These are phyloP conservation scores for Pythium vanterpoolii DNA, from an alignment of 352 stramenopile species.

Conservation along the genomic window DNA sequence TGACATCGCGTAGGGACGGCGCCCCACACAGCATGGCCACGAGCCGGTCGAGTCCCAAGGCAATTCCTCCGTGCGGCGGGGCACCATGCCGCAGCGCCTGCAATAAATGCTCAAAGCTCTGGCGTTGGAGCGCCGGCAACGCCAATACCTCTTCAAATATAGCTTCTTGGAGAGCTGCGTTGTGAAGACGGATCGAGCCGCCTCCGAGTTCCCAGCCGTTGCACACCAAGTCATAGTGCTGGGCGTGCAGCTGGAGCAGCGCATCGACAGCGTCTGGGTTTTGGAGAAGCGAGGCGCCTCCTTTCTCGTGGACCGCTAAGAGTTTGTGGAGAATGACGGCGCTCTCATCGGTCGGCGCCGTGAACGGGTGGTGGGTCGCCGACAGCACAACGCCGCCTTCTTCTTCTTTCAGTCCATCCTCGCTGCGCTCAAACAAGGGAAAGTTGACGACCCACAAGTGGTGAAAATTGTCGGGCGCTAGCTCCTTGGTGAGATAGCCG, in stretches of 20 bases:
- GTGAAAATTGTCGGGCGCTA: slow-evolving; percentile 68
- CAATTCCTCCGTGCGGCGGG: slow-evolving; percentile 83
- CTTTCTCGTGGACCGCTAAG: slow-evolving; percentile 17
- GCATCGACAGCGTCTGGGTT: slow-evolving; percentile 49
- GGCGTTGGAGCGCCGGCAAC: slow-evolving; percentile 54
- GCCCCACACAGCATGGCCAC: slow-evolving; percentile 80
- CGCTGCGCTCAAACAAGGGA: slow-evolving; percentile 81
- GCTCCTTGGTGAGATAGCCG: slow-evolving; percentile 54
- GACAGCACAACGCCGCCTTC: slow-evolving; percentile 44
- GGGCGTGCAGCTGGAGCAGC: slow-evolving; percentile 57
- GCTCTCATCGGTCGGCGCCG: slow-evolving; percentile 53
- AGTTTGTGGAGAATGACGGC: slow-evolving; percentile 43
- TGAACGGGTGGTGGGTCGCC: slow-evolving; percentile 87
- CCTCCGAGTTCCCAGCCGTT: slow-evolving; percentile 87
- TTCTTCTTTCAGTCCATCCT: slow-evolving; percentile 37
- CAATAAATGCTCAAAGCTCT: slow-evolving; percentile 85
- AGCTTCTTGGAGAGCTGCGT: slow-evolving; percentile 60
- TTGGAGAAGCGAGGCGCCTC: slow-evolving; percentile 43
- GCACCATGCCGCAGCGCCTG: slow-evolving; percentile 73
- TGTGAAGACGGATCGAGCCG: slow-evolving; percentile 85
- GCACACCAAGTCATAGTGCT: slow-evolving; percentile 89
- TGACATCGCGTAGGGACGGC: slow-evolving; percentile 82
- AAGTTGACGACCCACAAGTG: slow-evolving; percentile 87
- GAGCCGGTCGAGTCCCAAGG: slow-evolving; percentile 82
- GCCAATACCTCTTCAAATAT: slow-evolving; percentile 80